Evolutionary conservation across 1,139 yeast genomes (phyloP), one percentile per base, ranked within the genome.

Genomic region (Debaryomycetaceae sp.): DNA sequence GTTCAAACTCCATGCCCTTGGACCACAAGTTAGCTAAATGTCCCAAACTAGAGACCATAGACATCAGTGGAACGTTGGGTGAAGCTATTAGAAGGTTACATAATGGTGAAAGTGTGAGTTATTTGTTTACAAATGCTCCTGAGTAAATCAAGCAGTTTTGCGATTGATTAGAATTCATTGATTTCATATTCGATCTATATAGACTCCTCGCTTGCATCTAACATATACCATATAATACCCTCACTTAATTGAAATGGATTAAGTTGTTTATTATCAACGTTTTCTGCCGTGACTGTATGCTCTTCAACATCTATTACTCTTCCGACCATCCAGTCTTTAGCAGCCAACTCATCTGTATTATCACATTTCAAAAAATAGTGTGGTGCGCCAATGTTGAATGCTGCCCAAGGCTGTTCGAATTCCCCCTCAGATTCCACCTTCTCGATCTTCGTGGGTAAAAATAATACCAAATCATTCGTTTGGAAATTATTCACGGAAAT

Each of bases 11-110:
- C 5, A 95, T 93, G 52, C 99, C 99, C 23, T 82, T 89, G 50
- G 90, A 86, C 57, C 89, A 86, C 48, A 87, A 88, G 63, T 72
- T 83, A 61, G 65, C 68, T 42, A 62, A 68, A 44, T 90, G 97
- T 62, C 82, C 87, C 36, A 87, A 84, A 59, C 72, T 93, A 56
- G 90, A 85, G 54, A 80, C 84, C 31, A 81, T 93, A 52, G 99
- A 93, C 66, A 82, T 93, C 46, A 82, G 93, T 52, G 86, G 95
- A 29, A 95, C 89, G 14, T 70, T 93, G 49, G 98, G 98, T n/a
- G 99, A 93, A 71, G 87, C 96, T 47, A 87, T 93, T 50, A 84
- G 99, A 70, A 84, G 99, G 62, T 78, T 93, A 61, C 99, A 93
- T 69, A 91, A 93, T 62, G 99, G 99, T 62, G 99, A 93, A 71